A percentile compares a stretch with the other conserved stretches of the same genome.
Evolutionary conservation across 768 basidiomycete genomes (phyloP).

Genomic region (Amylocystis lapponica): DNA sequence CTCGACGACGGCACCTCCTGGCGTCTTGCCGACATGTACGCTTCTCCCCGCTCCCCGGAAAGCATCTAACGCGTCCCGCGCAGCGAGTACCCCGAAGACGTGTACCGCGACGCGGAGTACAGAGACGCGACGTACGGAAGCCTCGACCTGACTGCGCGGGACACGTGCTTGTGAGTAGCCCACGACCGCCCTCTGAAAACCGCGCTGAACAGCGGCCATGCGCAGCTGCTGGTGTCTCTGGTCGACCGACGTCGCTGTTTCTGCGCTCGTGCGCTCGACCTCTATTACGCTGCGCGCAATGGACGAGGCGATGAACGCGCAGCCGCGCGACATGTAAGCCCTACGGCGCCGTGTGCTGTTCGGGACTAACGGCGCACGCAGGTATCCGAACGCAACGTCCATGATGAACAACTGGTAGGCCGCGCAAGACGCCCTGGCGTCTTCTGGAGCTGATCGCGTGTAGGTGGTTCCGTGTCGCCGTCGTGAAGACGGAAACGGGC

Average conservation of each 20-base stretch:
- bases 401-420: constrained; percentile 51
- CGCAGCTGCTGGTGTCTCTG: constrained; percentile 58
- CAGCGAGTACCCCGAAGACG: constrained; percentile 46
- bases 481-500: constrained; percentile 31
- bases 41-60: neutral
- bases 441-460: neutral
- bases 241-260: constrained; percentile 33
- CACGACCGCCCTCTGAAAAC: neutral
- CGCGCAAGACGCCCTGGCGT: neutral
- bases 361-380: constrained; percentile 1
- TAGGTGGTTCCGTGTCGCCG: constrained; percentile 54
- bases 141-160: constrained; percentile 41
- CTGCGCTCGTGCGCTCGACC: constrained; percentile 27
- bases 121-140: constrained; percentile 40
- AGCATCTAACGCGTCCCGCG: neutral
- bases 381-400: constrained; percentile 47
- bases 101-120: constrained; percentile 34
- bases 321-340: constrained; percentile 47
- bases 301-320: constrained; percentile 47
- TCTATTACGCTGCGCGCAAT: constrained; percentile 46
- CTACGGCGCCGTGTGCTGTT: neutral
- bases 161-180: constrained; percentile 40
- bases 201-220: neutral
- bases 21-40: constrained; percentile 37
- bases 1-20: constrained; percentile 48